These are phyloP conservation scores for Botrytis pseudocinerea DNA, from an alignment of 2,329 filamentous ascomycete species.

Conservation along the genomic window DNA sequence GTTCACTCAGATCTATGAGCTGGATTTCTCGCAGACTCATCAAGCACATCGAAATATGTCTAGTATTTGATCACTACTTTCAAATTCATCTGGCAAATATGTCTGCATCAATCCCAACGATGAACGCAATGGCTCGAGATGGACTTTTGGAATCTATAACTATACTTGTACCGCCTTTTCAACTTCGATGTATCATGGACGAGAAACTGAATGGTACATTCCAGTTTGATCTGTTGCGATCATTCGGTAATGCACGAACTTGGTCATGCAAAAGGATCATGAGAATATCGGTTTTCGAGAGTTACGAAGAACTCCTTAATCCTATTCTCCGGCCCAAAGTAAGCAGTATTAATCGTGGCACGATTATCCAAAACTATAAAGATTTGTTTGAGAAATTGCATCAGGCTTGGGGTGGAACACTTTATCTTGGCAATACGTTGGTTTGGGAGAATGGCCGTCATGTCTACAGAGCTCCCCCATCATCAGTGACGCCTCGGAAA, in stretches of 20 bases:
- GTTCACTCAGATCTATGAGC: neutral
- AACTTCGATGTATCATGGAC: neutral
- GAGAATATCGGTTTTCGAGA: neutral
- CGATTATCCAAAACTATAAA: neutral
- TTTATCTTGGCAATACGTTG: neutral
- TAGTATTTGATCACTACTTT: neutral
- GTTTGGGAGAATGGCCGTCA: neutral
- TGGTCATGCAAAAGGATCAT: neutral
- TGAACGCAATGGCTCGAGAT: neutral
- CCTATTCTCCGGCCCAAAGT: rapidly evolving
- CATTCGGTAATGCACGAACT: neutral
- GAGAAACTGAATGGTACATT: neutral
- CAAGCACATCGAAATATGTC: neutral
- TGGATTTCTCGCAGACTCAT: neutral
- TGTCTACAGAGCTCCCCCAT: neutral
- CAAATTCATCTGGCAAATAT: rapidly evolving
- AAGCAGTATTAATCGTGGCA: neutral
- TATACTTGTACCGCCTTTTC: neutral
- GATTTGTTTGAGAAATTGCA: neutral
- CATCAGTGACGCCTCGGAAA: neutral
- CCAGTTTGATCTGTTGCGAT: neutral
- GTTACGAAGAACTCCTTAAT: neutral
- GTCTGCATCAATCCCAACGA: neutral
- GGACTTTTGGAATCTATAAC: neutral
- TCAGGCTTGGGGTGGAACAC: conserved; percentile 3